Percentiles rank a stretch among this genome's conserved stretches.
Evolutionary conservation across 176 grass and related monocot genomes (phyloP).

Genomic region (Oropetium thomaeum): DNA sequence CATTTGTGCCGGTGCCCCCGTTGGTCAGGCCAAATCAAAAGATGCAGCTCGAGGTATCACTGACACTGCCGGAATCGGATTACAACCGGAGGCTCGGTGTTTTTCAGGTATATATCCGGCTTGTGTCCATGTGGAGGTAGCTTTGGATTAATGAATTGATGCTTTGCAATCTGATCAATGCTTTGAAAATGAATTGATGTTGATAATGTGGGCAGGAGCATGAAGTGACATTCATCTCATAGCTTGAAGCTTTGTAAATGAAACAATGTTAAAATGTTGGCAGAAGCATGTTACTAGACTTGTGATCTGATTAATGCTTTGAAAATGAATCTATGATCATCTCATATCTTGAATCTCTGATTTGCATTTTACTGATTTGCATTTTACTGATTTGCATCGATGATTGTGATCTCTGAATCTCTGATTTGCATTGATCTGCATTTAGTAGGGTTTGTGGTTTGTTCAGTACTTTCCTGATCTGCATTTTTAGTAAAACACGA

Average conservation of each 20-base stretch:
- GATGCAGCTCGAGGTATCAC: slow-evolving; percentile 55
- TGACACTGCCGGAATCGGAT: slow-evolving; percentile 84
- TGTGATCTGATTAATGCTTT: too few species aligned
- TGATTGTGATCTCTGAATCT: background rate
- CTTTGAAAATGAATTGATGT: slow-evolving; percentile 6
- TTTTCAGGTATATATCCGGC: slow-evolving; percentile 68
- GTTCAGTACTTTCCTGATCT: background rate
- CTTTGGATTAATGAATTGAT: slow-evolving; percentile 13
- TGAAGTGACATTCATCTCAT: background rate
- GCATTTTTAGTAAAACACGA: background rate
- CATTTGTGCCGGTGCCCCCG: slow-evolving; percentile 44
- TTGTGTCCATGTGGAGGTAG: slow-evolving; percentile 2
- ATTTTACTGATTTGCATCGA: background rate
- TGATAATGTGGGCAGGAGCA: background rate
- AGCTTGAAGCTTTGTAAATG: background rate
- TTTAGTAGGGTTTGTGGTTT: background rate
- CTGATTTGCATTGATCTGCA: background rate
- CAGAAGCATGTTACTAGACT: background rate
- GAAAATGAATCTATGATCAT: too few species aligned
- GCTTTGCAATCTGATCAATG: background rate
- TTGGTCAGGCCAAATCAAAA: slow-evolving; percentile 69
- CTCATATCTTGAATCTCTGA: too few species aligned
- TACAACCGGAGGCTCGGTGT: slow-evolving; percentile 85
- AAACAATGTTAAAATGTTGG: background rate
- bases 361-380: too few species aligned